phyloP scores from a whole-genome alignment of 768 basidiomycete genomes.

The Trametes sanguinea region DNA sequence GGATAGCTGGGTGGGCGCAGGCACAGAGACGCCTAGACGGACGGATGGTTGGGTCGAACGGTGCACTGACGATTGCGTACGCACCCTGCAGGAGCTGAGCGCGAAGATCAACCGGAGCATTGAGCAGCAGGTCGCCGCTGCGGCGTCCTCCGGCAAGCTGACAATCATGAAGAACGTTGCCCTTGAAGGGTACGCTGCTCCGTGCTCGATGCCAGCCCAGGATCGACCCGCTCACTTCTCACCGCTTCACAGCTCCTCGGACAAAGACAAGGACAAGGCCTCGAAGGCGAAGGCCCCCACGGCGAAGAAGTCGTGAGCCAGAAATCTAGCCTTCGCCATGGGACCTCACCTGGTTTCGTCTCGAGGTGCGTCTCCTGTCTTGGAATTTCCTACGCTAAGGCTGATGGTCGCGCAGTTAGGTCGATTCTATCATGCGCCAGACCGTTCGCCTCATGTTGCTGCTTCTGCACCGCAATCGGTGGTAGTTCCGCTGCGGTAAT shows the following conservation, averaged over 20 bases:
- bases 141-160: conserved; percentile 86
- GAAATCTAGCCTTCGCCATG: background rate
- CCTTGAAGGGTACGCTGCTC: conserved; percentile 39
- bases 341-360: background rate
- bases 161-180: conserved; percentile 84
- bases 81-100: conserved; percentile 61
- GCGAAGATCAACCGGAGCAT: conserved; percentile 93
- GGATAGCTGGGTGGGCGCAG: background rate
- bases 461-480: conserved; percentile 3
- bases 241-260: conserved; percentile 8
- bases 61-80: background rate
- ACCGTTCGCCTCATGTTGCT: conserved; percentile 3
- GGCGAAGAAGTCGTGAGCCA: conserved; percentile 23
- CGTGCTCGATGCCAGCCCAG: background rate
- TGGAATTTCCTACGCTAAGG: background rate
- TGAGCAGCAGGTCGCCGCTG: conserved; percentile 87
- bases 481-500: background rate
- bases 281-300: conserved; percentile 4
- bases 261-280: conserved; percentile 5
- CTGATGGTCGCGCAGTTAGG: conserved; percentile 9
- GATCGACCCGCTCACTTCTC: background rate
- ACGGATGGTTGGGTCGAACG: no score
- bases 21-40: background rate
- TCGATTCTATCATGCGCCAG: background rate
- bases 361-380: conserved; percentile 9